Evolutionary conservation across 371 early-diverging fungal species (phyloP), one percentile per base, ranked within the genome.

Genomic region (Syncephalastrum contaminatum): DNA sequence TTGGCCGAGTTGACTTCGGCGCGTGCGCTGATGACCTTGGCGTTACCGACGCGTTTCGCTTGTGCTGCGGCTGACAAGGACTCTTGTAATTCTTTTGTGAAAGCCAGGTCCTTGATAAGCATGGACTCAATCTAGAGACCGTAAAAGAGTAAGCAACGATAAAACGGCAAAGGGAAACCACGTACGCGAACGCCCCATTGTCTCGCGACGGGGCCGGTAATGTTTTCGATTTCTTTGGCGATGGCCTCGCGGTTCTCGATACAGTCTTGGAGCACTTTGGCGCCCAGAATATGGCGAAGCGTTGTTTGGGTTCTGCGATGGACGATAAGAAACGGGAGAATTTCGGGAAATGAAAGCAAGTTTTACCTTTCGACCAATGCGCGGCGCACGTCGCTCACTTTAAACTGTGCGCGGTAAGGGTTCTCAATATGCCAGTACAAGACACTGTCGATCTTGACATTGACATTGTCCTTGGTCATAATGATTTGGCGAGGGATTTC

Each of bases 1-100:
- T 90, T 94, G 18, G 96, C 95, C 7, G 92, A 77, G 36, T 95
- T 91, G 1, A 96, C 96, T 59, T 95, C 96, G 10, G 96, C 95
- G 56, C 84, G 72, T 0, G 96, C 96, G 20, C 88, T 83, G 60
- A 96, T 96, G 41, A 96, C 85, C 73, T 93, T 94, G 30, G 88
- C 82, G 67, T 95, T 89, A 40, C 95, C 97, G 21, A 93, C 73
- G 18, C 97, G 79, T 60, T 89, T 85, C 47, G 91, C 92, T 57
- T 93, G 93, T 27, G 96, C 96, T n/a, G 96, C 96, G 5, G 92
- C 83, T 6, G 93, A 84, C 39, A 96, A 74, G 3, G 90, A 89
- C 54, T 87, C 86, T 59, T 93, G 92, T 14, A 96, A 65, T 53
- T 91, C 90, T 18, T 60, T 62, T n/a, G 86, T 75, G 72, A 96